A percentile compares a stretch with the other conserved stretches of the same genome.
Evolutionary conservation across 2,329 filamentous ascomycete genomes (phyloP).

Genomic region (Niveomyces coronatus): DNA sequence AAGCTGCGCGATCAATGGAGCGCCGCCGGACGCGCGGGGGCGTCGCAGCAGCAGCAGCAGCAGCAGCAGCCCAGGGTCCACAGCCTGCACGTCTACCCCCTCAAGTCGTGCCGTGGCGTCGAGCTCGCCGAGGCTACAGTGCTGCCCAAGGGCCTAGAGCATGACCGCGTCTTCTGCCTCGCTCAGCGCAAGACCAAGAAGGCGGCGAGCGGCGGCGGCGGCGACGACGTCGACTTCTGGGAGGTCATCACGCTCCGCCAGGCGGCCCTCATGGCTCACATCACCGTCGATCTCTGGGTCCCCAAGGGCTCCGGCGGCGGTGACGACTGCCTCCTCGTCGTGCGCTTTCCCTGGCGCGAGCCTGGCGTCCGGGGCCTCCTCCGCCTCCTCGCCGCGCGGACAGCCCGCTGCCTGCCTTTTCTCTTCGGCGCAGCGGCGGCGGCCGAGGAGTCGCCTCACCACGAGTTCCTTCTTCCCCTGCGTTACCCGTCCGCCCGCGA

Average conservation of each 20-base stretch:
- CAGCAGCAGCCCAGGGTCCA: slow-evolving; percentile 28
- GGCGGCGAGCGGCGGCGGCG: slow-evolving; percentile 5
- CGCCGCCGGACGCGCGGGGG: too few relatives aligned
- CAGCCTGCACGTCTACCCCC: slow-evolving; percentile 68
- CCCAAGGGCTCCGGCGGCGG: slow-evolving; percentile 27
- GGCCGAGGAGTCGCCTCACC: too few relatives aligned
- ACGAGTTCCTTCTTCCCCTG: slow-evolving; percentile 57
- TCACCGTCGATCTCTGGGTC: slow-evolving; percentile 58
- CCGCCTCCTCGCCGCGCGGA: slow-evolving; percentile 35
- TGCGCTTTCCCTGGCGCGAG: slow-evolving; percentile 54
- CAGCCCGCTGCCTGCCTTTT: too few relatives aligned
- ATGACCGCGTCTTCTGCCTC: slow-evolving; percentile 76
- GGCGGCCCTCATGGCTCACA: slow-evolving; percentile 58
- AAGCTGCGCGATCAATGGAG: slow-evolving; percentile 22
- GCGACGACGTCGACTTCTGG: slow-evolving; percentile 34
- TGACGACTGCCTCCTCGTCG: slow-evolving; percentile 40
- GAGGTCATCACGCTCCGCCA: slow-evolving; percentile 61
- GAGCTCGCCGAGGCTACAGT: slow-evolving; percentile 58
- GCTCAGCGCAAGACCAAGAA: slow-evolving; percentile 45
- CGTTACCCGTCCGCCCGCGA: slow-evolving; percentile 47
- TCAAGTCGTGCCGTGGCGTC: slow-evolving; percentile 73
- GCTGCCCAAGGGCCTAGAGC: slow-evolving; percentile 59
- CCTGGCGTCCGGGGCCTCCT: slow-evolving; percentile 37
- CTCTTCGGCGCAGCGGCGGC: too few relatives aligned
- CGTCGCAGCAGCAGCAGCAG: too few relatives aligned